Base-by-base conservation (phyloP, 2,329 filamentous ascomycete genomes). In the Arthrobotrys sphaeroides region DNA sequence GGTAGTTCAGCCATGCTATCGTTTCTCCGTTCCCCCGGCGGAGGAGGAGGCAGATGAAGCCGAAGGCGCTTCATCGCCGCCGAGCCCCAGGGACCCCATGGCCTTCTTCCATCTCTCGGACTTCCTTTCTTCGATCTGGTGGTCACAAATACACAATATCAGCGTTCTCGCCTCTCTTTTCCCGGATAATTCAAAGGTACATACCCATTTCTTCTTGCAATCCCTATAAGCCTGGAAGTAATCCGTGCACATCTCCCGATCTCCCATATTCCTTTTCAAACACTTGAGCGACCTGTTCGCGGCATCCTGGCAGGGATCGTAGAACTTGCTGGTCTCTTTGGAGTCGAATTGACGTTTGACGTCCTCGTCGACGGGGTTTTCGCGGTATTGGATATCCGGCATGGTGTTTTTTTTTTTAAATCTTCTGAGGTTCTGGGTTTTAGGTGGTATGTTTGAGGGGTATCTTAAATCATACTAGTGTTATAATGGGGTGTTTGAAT, bases 211-310 rank as follows among this genome's bases (percentile, higher is more conserved):
- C 84, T 96, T 94, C 83, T 97, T 97, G 84, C 94, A 98, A 77
- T 96, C 93, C 73, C 93, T 89, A 83, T 97, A 98, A 59, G 93
- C 93, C 93, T 97, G 92, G 81, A 99, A 98, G 82, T 96, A 98
- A 82, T 98, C 94, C 78, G 87, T 86, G 82, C 95, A 99, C 91
- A 98, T 91, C n/a, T 90, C 85, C 78, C 90, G 88, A 81, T 98
- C 93, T 12, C 92, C 94, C 20, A 87, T 90, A 82, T 99, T 99
- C 20, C 95, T 88, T 81, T 93, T 90, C 81, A 99, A 84, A 81
- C 95, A 99, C 82, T 89, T 90, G 79, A 97, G 90, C 83, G 94
- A 97, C 81, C 88, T 88, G 78, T 90, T 86, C 5, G 95, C 94
- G 3, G 93, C 93, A 80, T 97, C 94, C 82, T 98, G 94, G 83